Conservation (phyloP, 768 basidiomycete species). For the Pleurotus cornucopiae region DNA sequence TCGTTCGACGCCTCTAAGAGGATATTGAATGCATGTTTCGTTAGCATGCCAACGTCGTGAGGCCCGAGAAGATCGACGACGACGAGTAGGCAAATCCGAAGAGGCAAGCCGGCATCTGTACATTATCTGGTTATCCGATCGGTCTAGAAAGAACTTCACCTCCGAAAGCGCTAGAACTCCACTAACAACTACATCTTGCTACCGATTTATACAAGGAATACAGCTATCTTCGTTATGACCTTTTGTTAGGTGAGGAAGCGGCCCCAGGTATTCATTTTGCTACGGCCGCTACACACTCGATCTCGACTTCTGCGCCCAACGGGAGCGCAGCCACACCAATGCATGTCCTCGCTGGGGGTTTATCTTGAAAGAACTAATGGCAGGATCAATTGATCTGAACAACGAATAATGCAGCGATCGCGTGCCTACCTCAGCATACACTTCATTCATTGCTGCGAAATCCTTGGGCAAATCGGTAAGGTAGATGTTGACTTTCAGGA, state of each 20-base stretch:
- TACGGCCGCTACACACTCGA: conserved; percentile 54
- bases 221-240: too few species aligned
- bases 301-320: conserved; percentile 51
- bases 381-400: too few species aligned
- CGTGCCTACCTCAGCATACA: conserved; percentile 28
- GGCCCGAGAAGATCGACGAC: conserved; percentile 2
- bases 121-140: too few species aligned
- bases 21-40: not conserved
- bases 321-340: conserved; percentile 53
- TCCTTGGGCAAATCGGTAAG: conserved; percentile 31
- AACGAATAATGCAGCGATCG: not conserved
- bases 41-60: conserved; percentile 5
- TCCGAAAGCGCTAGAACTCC: too few species aligned
- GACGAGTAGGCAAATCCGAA: too few species aligned
- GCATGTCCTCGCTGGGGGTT: conserved; percentile 54
- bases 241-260: too few species aligned
- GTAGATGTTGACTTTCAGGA: conserved; percentile 40
- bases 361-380: conserved; percentile 42
- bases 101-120: too few species aligned
- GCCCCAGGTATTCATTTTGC: not conserved
- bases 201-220: too few species aligned
- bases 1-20: not conserved
- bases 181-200: too few species aligned
- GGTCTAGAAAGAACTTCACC: too few species aligned
- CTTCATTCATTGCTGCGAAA: conserved; percentile 35